phyloP scores from a whole-genome alignment of 2,329 filamentous ascomycete genomes.

The Pyrenophora seminiperda region DNA sequence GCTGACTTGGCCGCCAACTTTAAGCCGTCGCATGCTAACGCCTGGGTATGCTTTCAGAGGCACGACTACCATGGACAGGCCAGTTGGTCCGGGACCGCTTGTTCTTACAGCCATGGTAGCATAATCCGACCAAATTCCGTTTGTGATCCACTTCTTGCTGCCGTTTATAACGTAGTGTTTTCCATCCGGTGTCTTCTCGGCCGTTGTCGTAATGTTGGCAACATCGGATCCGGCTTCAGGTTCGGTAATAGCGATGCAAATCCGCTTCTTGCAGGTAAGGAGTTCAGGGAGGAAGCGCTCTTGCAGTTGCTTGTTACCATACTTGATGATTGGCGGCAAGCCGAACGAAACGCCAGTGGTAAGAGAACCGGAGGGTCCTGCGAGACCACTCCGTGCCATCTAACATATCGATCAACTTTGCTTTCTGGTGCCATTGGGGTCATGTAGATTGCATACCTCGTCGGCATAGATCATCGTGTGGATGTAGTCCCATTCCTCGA shows the following conservation, averaged over 20 bases:
- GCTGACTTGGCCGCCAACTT: slow-evolving; percentile 67
- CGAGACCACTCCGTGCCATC: slow-evolving; percentile 68
- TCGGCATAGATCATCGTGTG: slow-evolving; percentile 73
- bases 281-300: slow-evolving; percentile 73
- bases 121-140: slow-evolving; percentile 70
- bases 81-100: slow-evolving; percentile 65
- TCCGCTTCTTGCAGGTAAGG: slow-evolving; percentile 67
- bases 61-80: slow-evolving; percentile 70
- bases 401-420: not conserved
- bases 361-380: slow-evolving; percentile 67
- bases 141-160: slow-evolving; percentile 72
- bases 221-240: slow-evolving; percentile 76
- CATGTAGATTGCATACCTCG: slow-evolving; percentile 53
- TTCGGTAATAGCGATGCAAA: slow-evolving; percentile 80
- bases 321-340: slow-evolving; percentile 73
- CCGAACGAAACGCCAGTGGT: slow-evolving; percentile 76
- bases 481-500: slow-evolving; percentile 76
- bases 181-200: slow-evolving; percentile 65
- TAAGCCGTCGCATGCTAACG: slow-evolving; percentile 70
- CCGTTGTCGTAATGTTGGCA: slow-evolving; percentile 72
- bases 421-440: no score
- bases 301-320: slow-evolving; percentile 65
- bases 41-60: slow-evolving; percentile 70
- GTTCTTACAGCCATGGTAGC: slow-evolving; percentile 75
- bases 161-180: slow-evolving; percentile 74